Percentiles rank a stretch among this genome's conserved stretches.
Conservation (phyloP, 805 yeast species). For the Yamadazyma tumulicola region DNA sequence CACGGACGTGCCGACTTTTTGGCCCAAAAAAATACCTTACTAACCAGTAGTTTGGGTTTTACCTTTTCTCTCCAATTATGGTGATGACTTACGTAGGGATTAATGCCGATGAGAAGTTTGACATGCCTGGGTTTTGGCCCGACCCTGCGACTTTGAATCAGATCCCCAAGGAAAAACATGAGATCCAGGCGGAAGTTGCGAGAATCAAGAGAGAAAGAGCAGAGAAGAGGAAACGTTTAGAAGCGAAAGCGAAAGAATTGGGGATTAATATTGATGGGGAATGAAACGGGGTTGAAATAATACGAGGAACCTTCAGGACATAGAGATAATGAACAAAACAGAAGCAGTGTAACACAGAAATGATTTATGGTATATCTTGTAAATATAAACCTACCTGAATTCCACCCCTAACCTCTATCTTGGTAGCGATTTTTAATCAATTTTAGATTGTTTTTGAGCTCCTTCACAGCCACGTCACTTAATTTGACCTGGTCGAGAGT, state of each 20-base stretch:
- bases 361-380: not conserved
- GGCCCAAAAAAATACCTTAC: not conserved
- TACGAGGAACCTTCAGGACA: not conserved
- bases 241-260: constrained; percentile 63
- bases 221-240: constrained; percentile 70
- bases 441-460: constrained; percentile 22
- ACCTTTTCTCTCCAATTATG: constrained; percentile 79
- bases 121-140: constrained; percentile 95
- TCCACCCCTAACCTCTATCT: not conserved
- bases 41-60: constrained; percentile 63
- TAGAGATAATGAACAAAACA: not conserved
- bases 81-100: constrained; percentile 92
- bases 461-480: constrained; percentile 20
- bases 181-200: constrained; percentile 86
- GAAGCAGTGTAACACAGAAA: too few species aligned
- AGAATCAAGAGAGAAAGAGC: constrained; percentile 74
- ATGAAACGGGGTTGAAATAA: not conserved
- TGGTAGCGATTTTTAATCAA: constrained; percentile 5
- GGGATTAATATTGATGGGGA: constrained; percentile 52
- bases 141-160: constrained; percentile 89
- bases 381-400: constrained; percentile 1
- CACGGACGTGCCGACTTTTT: not conserved
- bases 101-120: constrained; percentile 83
- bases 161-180: constrained; percentile 90
- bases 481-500: constrained; percentile 17